Evolutionary conservation across 108 stramenopile genomes (phyloP).

Genomic region (Cafeteria roenbergensis): DNA sequence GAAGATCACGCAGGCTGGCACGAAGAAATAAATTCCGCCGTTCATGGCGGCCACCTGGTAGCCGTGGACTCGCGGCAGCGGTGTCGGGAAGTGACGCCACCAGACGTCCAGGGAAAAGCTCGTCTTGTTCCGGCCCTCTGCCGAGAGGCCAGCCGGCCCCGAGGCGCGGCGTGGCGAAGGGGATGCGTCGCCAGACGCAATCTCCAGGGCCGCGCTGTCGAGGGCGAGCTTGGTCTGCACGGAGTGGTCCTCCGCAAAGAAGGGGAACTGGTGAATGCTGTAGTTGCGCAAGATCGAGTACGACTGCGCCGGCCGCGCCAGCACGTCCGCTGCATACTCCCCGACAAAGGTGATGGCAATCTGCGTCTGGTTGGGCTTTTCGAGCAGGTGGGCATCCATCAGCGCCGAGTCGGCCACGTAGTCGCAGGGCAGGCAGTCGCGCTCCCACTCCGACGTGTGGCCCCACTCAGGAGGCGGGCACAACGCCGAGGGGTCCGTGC

Average conservation of each 20-base stretch:
- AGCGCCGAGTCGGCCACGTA: neutral
- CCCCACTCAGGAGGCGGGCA: neutral
- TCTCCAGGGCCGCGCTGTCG: neutral
- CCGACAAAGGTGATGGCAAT: neutral
- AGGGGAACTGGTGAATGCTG: neutral
- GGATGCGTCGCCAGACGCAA: no score
- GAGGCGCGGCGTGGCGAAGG: no score
- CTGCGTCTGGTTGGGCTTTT: neutral
- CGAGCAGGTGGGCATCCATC: neutral
- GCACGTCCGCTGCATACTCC: neutral
- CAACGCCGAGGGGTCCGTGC: neutral
- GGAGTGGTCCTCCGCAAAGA: neutral
- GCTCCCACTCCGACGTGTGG: neutral
- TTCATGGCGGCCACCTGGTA: neutral
- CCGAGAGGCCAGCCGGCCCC: neutral
- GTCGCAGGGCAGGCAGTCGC: neutral
- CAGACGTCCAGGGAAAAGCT: neutral
- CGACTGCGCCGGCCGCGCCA: neutral
- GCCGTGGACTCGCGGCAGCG: neutral
- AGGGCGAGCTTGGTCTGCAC: neutral
- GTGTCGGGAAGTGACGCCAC: slow-evolving; percentile 2
- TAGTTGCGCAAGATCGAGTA: slow-evolving; percentile 4
- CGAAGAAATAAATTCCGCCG: neutral
- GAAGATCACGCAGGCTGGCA: neutral
- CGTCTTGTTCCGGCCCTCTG: neutral